Evolutionary conservation across 257 asterid genomes (phyloP).

Genomic region (Rubia yunnanensis): DNA sequence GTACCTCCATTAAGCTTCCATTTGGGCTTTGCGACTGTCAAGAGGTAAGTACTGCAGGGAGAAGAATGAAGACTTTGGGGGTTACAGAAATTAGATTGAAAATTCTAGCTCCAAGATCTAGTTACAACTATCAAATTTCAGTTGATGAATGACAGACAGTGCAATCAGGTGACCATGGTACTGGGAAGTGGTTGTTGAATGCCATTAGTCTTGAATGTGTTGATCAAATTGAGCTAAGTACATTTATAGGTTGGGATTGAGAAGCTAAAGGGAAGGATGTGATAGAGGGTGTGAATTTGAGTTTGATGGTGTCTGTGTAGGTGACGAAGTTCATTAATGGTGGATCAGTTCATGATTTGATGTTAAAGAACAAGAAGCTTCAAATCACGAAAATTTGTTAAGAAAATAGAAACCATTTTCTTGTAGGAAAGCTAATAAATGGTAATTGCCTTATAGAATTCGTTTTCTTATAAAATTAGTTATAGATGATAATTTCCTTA

Average conservation of each 20-base stretch:
- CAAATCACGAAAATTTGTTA: too few relatives aligned
- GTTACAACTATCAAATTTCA: conserved; percentile 56
- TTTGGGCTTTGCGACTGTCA: conserved; percentile 96
- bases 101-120: conserved; percentile 38
- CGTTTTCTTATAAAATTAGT: too few relatives aligned
- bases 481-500: too few relatives aligned
- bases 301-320: conserved; percentile 76
- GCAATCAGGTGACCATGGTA: conserved; percentile 52
- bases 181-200: conserved; percentile 67
- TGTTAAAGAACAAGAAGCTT: conserved; percentile 69
- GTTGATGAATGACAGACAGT: conserved; percentile 97
- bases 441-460: too few relatives aligned
- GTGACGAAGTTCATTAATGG: conserved; percentile 91
- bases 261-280: conserved; percentile 92
- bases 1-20: conserved; percentile 61
- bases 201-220: conserved; percentile 51
- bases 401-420: too few relatives aligned
- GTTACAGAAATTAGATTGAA: conserved; percentile 52
- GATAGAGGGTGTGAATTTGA: conserved; percentile 87
- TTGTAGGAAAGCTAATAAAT: too few relatives aligned
- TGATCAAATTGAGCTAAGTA: conserved; percentile 59
- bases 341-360: conserved; percentile 69
- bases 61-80: conserved; percentile 56
- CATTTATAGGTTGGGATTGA: conserved; percentile 67
- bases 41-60: conserved; percentile 60